Percentiles rank a stretch among this genome's conserved stretches.
phyloP scores from a whole-genome alignment of 2,329 filamentous ascomycete species.

The Clonostachys chloroleuca region DNA sequence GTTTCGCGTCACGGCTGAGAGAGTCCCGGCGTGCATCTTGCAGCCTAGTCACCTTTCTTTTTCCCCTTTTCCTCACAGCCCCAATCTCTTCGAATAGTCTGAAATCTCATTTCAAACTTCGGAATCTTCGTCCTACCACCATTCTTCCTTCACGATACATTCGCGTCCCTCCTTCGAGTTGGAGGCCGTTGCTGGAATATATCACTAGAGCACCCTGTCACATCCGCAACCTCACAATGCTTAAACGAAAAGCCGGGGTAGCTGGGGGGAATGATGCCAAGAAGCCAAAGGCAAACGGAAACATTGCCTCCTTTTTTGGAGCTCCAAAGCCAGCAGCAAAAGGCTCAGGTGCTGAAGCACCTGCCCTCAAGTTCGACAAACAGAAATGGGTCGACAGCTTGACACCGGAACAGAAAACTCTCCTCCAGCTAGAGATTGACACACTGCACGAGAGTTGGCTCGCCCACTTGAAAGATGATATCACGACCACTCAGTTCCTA shows the following conservation, averaged over 20 bases:
- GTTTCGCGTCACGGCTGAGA: too few relatives aligned
- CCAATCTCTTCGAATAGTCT: too few relatives aligned
- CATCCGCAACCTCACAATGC: conserved; percentile 33
- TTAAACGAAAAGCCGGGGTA: conserved; percentile 63
- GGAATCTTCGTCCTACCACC: too few relatives aligned
- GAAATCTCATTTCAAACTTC: too few relatives aligned
- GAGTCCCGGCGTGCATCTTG: too few relatives aligned
- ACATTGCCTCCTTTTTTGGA: conserved; percentile 87
- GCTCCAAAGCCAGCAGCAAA: conserved; percentile 50
- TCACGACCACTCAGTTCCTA: conserved; percentile 75
- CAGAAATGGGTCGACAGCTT: conserved; percentile 81
- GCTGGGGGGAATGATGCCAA: conserved; percentile 49
- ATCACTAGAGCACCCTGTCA: too few relatives aligned
- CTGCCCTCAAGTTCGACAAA: conserved; percentile 71
- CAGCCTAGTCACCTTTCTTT: background rate
- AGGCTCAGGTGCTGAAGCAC: conserved; percentile 13
- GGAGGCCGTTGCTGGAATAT: background rate
- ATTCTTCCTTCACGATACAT: background rate
- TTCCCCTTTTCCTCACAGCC: background rate
- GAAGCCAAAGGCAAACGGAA: conserved; percentile 69
- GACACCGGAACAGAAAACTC: conserved; percentile 73
- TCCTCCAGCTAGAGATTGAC: conserved; percentile 86
- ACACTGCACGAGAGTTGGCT: conserved; percentile 92
- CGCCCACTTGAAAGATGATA: conserved; percentile 79
- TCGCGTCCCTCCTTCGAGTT: background rate